Percentiles rank a stretch among this genome's conserved stretches.
Evolutionary conservation across 495 filamentous ascomycete genomes (phyloP).

Genomic region (Articulospora tetracladia): DNA sequence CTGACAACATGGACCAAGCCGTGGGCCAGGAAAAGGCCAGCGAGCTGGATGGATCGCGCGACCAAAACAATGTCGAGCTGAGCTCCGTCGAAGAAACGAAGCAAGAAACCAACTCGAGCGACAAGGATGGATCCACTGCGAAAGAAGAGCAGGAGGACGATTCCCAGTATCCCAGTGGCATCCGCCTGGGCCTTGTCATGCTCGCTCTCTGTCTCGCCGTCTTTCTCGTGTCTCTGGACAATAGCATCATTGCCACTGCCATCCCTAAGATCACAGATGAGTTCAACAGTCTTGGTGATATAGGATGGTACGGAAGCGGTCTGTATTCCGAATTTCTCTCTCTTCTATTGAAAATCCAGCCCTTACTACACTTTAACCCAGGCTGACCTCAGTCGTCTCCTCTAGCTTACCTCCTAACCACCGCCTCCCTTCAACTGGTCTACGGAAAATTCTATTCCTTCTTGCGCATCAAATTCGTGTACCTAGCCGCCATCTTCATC

Average conservation of each 20-base stretch:
- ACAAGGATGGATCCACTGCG: neutral
- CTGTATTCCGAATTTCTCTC: neutral
- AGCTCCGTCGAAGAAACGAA: neutral
- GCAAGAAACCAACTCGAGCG: neutral
- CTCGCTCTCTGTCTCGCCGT: neutral
- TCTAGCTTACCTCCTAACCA: conserved; percentile 3
- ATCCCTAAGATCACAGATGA: conserved; percentile 44
- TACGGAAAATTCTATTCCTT: conserved; percentile 25
- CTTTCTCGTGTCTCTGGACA: conserved; percentile 8
- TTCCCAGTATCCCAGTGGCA: neutral
- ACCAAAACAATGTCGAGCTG: neutral
- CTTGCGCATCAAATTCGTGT: conserved; percentile 51
- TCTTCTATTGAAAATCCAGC: neutral
- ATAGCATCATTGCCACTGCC: conserved; percentile 50
- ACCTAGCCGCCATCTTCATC: conserved; percentile 65
- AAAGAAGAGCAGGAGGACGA: neutral
- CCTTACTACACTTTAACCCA: neutral
- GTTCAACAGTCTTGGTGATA: conserved; percentile 37
- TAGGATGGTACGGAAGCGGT: conserved; percentile 48
- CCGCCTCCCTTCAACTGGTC: conserved; percentile 14
- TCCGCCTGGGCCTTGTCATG: neutral
- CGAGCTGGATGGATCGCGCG: neutral
- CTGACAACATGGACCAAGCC: neutral
- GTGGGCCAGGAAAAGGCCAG: neutral
- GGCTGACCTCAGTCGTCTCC: neutral